Percentiles rank a stretch among this genome's conserved stretches.
These are phyloP conservation scores for Mycosphaerelloides madeirae DNA, from an alignment of 2,329 filamentous ascomycete genomes.

Conservation along the genomic window DNA sequence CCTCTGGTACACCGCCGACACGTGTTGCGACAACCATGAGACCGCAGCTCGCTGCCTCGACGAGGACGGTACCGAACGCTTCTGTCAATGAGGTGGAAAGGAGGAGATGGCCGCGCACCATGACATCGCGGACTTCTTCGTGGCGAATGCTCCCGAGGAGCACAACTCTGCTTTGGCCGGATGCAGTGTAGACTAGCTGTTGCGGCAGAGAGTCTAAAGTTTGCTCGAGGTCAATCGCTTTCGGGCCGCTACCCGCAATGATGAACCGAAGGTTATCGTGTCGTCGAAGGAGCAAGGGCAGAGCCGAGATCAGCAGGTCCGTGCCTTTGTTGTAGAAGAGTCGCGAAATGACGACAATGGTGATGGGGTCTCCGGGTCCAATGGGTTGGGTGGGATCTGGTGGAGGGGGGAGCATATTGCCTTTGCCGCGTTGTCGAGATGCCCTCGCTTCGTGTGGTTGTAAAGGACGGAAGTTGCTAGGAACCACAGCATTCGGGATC, in stretches of 20 bases:
- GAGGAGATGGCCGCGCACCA: conserved; percentile 95
- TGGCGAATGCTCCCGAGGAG: conserved; percentile 89
- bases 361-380: conserved; percentile 80
- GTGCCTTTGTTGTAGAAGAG: conserved; percentile 99
- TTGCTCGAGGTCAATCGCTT: conserved; percentile 95
- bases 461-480: conserved; percentile 85
- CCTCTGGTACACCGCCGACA: conserved; percentile 94
- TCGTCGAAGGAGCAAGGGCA: conserved; percentile 81
- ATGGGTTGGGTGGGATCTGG: conserved; percentile 62
- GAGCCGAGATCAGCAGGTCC: conserved; percentile 91
- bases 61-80: conserved; percentile 95
- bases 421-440: conserved; percentile 20
- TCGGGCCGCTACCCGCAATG: conserved; percentile 91
- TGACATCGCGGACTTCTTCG: conserved; percentile 94
- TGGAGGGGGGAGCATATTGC: conserved; percentile 38
- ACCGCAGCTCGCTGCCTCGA: conserved; percentile 92
- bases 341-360: conserved; percentile 93
- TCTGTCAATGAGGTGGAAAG: conserved; percentile 92
- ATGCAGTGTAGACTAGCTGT: conserved; percentile 37
- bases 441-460: conserved; percentile 36
- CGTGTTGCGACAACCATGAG: conserved; percentile 95
- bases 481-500: conserved; percentile 94
- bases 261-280: conserved; percentile 95
- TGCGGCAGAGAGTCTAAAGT: conserved; percentile 67
- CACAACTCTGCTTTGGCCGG: conserved; percentile 82